Evolutionary conservation across 2,329 filamentous ascomycete species (phyloP).

Genomic region (Mycogone perniciosa): DNA sequence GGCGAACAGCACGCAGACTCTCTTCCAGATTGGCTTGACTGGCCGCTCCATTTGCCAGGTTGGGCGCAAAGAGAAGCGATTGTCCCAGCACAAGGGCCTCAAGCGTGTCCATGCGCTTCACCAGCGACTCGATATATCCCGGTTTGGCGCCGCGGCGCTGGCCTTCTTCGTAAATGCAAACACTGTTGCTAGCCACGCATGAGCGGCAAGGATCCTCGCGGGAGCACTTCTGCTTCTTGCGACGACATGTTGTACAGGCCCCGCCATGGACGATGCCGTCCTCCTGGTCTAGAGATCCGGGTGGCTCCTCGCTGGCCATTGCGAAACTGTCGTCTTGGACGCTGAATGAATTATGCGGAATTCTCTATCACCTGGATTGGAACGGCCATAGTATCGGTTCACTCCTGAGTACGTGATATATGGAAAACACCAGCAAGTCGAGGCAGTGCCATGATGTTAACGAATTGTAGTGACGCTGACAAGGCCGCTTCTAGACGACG

Average conservation of each 20-base stretch:
- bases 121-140: constrained; percentile 12
- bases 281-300: neutral
- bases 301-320: constrained; percentile 1
- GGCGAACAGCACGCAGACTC: constrained; percentile 6
- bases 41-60: neutral
- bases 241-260: constrained; percentile 12
- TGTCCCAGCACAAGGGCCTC: constrained; percentile 13
- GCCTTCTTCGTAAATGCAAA: constrained; percentile 12
- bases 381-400: no score
- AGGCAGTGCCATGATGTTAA: no score
- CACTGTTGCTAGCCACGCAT: constrained; percentile 7
- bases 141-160: constrained; percentile 12
- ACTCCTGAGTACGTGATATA: no score
- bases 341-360: no score
- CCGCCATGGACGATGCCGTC: constrained; percentile 6
- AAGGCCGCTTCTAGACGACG: no score
- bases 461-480: no score
- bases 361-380: no score
- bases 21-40: constrained; percentile 3
- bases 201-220: constrained; percentile 11
- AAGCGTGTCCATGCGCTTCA: constrained; percentile 14
- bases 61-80: constrained; percentile 9
- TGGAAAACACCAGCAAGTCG: no score
- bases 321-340: no score
- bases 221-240: constrained; percentile 14